A percentile compares a stretch with the other conserved stretches of the same genome.
These are phyloP conservation scores for Aspergillus proliferans DNA, from an alignment of 2,329 filamentous ascomycete species.

Conservation along the genomic window DNA sequence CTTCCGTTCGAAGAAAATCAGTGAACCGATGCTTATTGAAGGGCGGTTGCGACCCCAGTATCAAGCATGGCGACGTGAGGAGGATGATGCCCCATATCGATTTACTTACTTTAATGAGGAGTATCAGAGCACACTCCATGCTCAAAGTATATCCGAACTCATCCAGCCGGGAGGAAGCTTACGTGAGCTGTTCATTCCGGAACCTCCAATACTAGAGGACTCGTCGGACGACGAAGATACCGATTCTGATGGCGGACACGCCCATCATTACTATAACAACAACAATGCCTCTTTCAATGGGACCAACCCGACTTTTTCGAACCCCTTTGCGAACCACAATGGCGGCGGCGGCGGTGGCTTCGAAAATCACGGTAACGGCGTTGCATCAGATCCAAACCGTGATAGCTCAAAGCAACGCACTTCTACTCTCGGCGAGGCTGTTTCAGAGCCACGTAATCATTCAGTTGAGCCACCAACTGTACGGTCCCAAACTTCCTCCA, in stretches of 20 bases:
- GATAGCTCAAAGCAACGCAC: slow-evolving; percentile 12
- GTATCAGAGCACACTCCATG: slow-evolving; percentile 91
- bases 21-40: slow-evolving; percentile 85
- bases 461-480: slow-evolving; percentile 17
- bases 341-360: not conserved
- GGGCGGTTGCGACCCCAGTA: slow-evolving; percentile 77
- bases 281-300: slow-evolving; percentile 21
- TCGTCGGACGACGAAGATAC: slow-evolving; percentile 61
- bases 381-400: slow-evolving; percentile 4
- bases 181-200: slow-evolving; percentile 81
- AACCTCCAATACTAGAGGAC: slow-evolving; percentile 69
- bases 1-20: slow-evolving; percentile 81
- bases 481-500: slow-evolving; percentile 14
- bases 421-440: slow-evolving; percentile 30
- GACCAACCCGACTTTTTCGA: not conserved
- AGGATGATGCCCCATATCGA: slow-evolving; percentile 84
- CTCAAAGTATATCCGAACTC: slow-evolving; percentile 88
- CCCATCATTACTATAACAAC: slow-evolving; percentile 9
- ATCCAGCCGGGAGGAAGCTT: slow-evolving; percentile 80
- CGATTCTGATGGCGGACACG: slow-evolving; percentile 19
- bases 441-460: slow-evolving; percentile 22
- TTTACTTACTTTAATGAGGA: slow-evolving; percentile 99
- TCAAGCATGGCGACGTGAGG: slow-evolving; percentile 74
- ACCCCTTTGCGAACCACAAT: slow-evolving; percentile 5
- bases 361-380: slow-evolving; percentile 10